Percentiles rank a stretch among this genome's conserved stretches.
These are phyloP conservation scores for Macaranga tanarius DNA, from an alignment of 441 rosid genomes.

Conservation along the genomic window DNA sequence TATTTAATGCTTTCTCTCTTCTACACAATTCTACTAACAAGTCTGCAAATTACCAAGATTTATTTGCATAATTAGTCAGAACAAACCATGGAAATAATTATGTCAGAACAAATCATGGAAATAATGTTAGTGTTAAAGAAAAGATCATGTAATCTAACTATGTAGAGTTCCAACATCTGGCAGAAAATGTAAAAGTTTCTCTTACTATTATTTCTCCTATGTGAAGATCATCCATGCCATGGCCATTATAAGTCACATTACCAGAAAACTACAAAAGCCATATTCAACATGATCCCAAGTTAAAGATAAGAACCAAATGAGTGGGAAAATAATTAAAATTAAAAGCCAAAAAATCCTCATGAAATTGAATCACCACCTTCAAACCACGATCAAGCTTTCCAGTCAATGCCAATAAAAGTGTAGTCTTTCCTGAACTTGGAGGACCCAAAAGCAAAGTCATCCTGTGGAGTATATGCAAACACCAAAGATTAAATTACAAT, in stretches of 20 bases:
- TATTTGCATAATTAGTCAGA: background rate
- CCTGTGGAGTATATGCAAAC: constrained; percentile 29
- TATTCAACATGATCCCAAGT: background rate
- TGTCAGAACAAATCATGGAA: background rate
- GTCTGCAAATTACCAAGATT: constrained; percentile 18
- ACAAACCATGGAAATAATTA: background rate
- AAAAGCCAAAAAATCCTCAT: background rate
- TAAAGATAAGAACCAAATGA: background rate
- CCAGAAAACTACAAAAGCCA: constrained; percentile 25
- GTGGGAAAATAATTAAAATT: background rate
- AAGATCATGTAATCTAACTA: constrained; percentile 14
- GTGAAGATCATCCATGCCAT: constrained; percentile 29
- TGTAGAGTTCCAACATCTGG: constrained; percentile 23
- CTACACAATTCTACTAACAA: constrained; percentile 30
- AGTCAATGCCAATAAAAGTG: constrained; percentile 70
- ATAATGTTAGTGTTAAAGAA: background rate
- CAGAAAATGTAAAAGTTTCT: constrained; percentile 35
- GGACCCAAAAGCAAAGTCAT: constrained; percentile 84
- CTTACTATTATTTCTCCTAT: constrained; percentile 34
- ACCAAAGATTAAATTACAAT: background rate
- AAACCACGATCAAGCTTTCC: constrained; percentile 64
- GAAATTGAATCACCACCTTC: constrained; percentile 28
- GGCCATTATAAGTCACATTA: constrained; percentile 32
- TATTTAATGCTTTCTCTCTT: constrained; percentile 34
- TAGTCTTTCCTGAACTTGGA: constrained; percentile 83